Percentiles rank a stretch among this genome's conserved stretches.
These are phyloP conservation scores for Entomortierella lignicola DNA, from an alignment of 192 early-diverging fungal species.

Conservation along the genomic window DNA sequence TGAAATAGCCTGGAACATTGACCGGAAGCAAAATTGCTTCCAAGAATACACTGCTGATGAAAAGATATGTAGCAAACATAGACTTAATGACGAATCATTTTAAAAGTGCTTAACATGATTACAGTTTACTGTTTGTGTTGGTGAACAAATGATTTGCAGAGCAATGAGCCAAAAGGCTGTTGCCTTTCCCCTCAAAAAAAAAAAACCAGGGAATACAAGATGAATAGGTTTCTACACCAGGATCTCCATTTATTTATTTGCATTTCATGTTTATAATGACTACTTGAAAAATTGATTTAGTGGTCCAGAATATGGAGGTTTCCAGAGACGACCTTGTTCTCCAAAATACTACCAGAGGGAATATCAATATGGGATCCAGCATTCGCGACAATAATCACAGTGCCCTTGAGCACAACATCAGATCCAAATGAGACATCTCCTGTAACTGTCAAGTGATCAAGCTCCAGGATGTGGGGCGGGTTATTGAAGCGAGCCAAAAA, in stretches of 20 bases:
- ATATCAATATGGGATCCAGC: conserved; percentile 98
- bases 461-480: conserved; percentile 94
- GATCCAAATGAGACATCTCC: conserved; percentile 98
- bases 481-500: conserved; percentile 92
- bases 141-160: too few species aligned
- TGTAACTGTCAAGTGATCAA: conserved; percentile 98
- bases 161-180: too few species aligned
- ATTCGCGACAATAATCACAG: conserved; percentile 99
- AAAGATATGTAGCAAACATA: too few species aligned
- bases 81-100: too few species aligned
- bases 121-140: too few species aligned
- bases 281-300: conserved; percentile 55
- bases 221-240: background rate
- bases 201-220: too few species aligned
- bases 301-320: conserved; percentile 91
- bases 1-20: too few species aligned
- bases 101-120: too few species aligned
- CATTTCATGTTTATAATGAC: background rate
- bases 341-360: conserved; percentile 91
- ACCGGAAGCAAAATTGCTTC: too few species aligned
- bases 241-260: conserved; percentile 1
- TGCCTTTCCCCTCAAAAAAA: too few species aligned
- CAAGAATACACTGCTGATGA: too few species aligned
- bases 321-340: conserved; percentile 99
- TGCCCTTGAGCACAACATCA: conserved; percentile 89